Percentiles rank a stretch among this genome's conserved stretches.
Conservation (phyloP, 2,329 filamentous ascomycete genomes). For the Hypomyces perniciosus region DNA sequence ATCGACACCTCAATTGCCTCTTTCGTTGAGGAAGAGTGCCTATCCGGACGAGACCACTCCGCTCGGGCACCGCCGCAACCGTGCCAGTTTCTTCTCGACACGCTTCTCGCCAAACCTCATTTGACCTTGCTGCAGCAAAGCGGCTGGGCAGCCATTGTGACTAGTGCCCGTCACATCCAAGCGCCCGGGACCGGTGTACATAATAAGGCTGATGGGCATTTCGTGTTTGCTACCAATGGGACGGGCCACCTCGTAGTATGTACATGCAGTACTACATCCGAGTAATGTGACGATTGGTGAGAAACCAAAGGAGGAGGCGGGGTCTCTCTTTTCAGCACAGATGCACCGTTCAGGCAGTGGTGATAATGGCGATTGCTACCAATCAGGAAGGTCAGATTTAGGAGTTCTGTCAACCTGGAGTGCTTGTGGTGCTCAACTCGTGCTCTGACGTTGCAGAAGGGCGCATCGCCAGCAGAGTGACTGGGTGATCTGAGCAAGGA, state of each 20-base stretch:
- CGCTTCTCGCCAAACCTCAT: constrained; percentile 4
- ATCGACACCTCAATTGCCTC: constrained; percentile 7
- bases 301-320: background rate
- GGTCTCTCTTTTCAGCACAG: background rate
- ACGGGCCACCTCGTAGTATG: background rate
- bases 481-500: background rate
- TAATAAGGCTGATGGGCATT: constrained; percentile 10
- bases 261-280: background rate
- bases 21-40: constrained; percentile 1
- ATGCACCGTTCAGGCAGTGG: background rate
- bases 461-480: background rate
- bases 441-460: background rate
- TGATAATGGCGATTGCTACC: background rate
- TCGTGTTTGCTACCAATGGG: background rate
- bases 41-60: constrained; percentile 12
- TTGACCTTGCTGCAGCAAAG: constrained; percentile 6
- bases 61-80: constrained; percentile 10
- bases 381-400: background rate
- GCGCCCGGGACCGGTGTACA: constrained; percentile 10
- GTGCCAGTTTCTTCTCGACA: constrained; percentile 5
- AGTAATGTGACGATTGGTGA: background rate
- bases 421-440: background rate
- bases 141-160: constrained; percentile 8
- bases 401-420: background rate
- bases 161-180: constrained; percentile 13